phyloP scores from a whole-genome alignment of 768 basidiomycete genomes.

The Pulveroboletus frians region DNA sequence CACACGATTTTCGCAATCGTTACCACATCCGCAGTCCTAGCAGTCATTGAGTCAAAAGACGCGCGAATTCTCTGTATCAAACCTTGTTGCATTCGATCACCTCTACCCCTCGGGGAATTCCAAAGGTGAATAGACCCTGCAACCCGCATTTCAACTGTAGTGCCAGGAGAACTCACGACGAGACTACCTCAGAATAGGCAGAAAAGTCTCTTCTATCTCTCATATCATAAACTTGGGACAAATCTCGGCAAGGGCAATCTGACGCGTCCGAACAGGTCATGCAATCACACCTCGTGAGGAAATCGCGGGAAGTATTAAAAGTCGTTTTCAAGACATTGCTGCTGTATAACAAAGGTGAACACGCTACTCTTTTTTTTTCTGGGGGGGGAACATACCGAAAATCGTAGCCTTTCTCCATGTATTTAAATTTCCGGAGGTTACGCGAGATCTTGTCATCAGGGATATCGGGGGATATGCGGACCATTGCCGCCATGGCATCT shows the following conservation, averaged over 20 bases:
- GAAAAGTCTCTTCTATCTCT: constrained; percentile 24
- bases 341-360: constrained; percentile 12
- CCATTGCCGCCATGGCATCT: constrained; percentile 25
- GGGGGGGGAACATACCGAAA: constrained; percentile 34
- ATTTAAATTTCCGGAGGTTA: constrained; percentile 41
- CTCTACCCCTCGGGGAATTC: constrained; percentile 38
- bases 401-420: constrained; percentile 49
- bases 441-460: constrained; percentile 37
- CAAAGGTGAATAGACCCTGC: constrained; percentile 50
- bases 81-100: constrained; percentile 68
- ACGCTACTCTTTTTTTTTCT: constrained; percentile 1
- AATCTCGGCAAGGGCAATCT: constrained; percentile 46
- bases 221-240: constrained; percentile 35
- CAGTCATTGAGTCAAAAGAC: not conserved
- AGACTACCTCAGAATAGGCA: constrained; percentile 41
- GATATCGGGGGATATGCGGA: constrained; percentile 34
- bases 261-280: constrained; percentile 29
- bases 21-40: constrained; percentile 44
- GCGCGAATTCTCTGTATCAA: constrained; percentile 4
- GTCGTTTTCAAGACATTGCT: constrained; percentile 12
- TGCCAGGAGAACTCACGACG: not conserved
- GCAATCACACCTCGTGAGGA: constrained; percentile 45
- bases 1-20: constrained; percentile 52
- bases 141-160: not conserved
- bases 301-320: constrained; percentile 26